phyloP scores from a whole-genome alignment of 2,329 filamentous ascomycete species.

The Colletotrichum abscissum region DNA sequence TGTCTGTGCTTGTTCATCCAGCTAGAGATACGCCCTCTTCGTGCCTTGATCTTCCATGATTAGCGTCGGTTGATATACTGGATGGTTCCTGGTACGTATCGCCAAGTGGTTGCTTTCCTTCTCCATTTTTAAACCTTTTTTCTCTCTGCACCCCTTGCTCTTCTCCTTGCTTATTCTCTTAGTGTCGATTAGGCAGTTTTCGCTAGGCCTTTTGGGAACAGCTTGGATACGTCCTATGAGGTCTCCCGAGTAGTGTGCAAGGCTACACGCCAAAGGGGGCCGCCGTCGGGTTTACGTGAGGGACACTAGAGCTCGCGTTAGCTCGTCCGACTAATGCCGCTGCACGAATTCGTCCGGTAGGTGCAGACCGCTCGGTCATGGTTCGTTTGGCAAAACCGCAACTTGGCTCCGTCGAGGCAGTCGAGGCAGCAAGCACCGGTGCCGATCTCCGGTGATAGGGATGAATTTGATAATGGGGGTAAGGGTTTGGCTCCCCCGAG shows the following conservation, averaged over 20 bases:
- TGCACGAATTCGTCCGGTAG: constrained; percentile 28
- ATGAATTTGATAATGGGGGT: constrained; percentile 5
- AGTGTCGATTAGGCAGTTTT: constrained; percentile 24
- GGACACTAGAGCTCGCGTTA: constrained; percentile 21
- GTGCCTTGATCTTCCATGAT: not conserved
- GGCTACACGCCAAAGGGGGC: not conserved
- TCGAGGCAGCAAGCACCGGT: not conserved
- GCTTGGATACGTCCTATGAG: not conserved
- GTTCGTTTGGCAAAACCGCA: constrained; percentile 25
- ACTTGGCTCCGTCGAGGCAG: not conserved
- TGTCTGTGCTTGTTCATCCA: not conserved
- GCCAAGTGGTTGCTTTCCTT: constrained; percentile 16
- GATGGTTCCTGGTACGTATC: constrained; percentile 17
- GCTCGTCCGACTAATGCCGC: constrained; percentile 18
- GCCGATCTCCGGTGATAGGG: constrained; percentile 23
- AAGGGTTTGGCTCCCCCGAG: constrained; percentile 1
- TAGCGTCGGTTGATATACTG: not conserved
- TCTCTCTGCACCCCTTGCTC: not conserved
- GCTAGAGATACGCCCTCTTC: not conserved
- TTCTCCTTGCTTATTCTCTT: constrained; percentile 11
- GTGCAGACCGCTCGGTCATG: constrained; percentile 31
- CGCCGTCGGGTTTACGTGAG: constrained; percentile 11
- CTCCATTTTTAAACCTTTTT: constrained; percentile 19
- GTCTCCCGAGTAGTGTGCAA: not conserved
- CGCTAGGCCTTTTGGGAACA: not conserved